phyloP scores from a whole-genome alignment of 352 stramenopile species.

The Ochromonadaceae sp. region DNA sequence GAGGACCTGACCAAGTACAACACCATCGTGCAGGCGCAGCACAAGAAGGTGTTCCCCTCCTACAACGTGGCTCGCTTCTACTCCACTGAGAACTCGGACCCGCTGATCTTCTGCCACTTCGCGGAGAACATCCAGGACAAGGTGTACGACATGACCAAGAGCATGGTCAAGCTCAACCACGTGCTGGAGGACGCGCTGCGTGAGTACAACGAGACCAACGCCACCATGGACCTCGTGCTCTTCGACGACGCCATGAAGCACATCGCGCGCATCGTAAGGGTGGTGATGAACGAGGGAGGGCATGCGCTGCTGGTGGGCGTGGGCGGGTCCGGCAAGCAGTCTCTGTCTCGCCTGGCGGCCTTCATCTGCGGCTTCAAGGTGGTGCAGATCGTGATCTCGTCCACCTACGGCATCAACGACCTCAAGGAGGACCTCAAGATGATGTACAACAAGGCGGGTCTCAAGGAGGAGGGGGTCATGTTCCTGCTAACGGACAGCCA shows the following conservation, averaged over 20 bases:
- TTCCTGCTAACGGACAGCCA: slow-evolving; percentile 86
- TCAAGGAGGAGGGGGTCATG: slow-evolving; percentile 80
- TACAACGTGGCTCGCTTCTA: slow-evolving; percentile 87
- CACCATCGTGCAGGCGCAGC: slow-evolving; percentile 70
- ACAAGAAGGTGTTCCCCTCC: slow-evolving; percentile 76
- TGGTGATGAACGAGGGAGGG: slow-evolving; percentile 63
- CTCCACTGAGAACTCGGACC: slow-evolving; percentile 78
- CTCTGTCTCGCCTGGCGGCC: slow-evolving; percentile 68
- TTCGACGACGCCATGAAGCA: slow-evolving; percentile 93
- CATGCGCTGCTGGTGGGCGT: slow-evolving; percentile 84
- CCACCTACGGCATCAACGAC: slow-evolving; percentile 81
- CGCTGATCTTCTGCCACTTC: slow-evolving; percentile 87
- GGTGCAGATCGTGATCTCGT: slow-evolving; percentile 79
- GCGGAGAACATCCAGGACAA: slow-evolving; percentile 67
- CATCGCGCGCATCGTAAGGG: slow-evolving; percentile 77
- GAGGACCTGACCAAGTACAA: slow-evolving; percentile 83
- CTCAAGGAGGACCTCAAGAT: slow-evolving; percentile 88
- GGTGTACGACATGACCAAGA: slow-evolving; percentile 80
- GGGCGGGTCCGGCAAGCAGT: slow-evolving; percentile 80
- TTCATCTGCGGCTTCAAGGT: slow-evolving; percentile 79
- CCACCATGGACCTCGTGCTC: slow-evolving; percentile 84
- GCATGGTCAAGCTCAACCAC: slow-evolving; percentile 64
- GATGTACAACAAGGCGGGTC: slow-evolving; percentile 70
- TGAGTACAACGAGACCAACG: slow-evolving; percentile 91
- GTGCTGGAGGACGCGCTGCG: slow-evolving; percentile 68